A percentile compares a stretch with the other conserved stretches of the same genome.
Conservation (phyloP, 1,139 yeast species). For the Candida glucosophila region DNA sequence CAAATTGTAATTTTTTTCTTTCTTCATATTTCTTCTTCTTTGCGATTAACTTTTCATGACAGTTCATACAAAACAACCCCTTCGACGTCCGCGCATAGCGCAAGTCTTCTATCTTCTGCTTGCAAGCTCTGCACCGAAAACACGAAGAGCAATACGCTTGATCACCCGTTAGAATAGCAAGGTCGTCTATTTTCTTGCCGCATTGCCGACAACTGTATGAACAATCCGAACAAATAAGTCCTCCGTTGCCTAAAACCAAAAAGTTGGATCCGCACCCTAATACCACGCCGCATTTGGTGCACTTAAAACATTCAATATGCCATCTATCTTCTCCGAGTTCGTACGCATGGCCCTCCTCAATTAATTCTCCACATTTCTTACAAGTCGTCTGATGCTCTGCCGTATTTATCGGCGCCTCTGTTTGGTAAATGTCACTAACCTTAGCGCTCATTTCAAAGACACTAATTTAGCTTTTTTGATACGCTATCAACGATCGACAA, state of each 20-base stretch:
- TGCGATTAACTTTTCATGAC: slow-evolving; percentile 80
- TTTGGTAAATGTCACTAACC: no score
- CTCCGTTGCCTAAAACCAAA: slow-evolving; percentile 86
- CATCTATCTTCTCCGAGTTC: slow-evolving; percentile 87
- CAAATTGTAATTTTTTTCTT: slow-evolving; percentile 24
- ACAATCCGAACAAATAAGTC: slow-evolving; percentile 82
- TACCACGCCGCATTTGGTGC: slow-evolving; percentile 72
- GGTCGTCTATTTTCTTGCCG: slow-evolving; percentile 82
- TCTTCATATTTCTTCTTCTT: slow-evolving; percentile 49
- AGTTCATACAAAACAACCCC: slow-evolving; percentile 88
- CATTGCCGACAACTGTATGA: slow-evolving; percentile 86
- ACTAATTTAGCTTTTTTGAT: no score
- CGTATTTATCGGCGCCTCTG: no score
- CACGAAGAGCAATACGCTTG: slow-evolving; percentile 92
- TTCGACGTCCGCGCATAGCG: slow-evolving; percentile 90
- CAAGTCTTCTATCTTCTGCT: slow-evolving; percentile 78
- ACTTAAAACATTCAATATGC: slow-evolving; percentile 90
- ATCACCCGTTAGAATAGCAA: slow-evolving; percentile 93
- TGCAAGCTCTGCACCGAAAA: slow-evolving; percentile 86
- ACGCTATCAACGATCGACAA: no score
- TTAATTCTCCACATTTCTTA: slow-evolving; percentile 37
- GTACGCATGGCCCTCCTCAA: slow-evolving; percentile 71
- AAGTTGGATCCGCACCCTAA: slow-evolving; percentile 86
- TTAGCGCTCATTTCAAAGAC: no score
- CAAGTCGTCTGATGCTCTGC: no score